Evolutionary conservation across 495 filamentous ascomycete genomes (phyloP).

Genomic region (Cladorrhinum samala): DNA sequence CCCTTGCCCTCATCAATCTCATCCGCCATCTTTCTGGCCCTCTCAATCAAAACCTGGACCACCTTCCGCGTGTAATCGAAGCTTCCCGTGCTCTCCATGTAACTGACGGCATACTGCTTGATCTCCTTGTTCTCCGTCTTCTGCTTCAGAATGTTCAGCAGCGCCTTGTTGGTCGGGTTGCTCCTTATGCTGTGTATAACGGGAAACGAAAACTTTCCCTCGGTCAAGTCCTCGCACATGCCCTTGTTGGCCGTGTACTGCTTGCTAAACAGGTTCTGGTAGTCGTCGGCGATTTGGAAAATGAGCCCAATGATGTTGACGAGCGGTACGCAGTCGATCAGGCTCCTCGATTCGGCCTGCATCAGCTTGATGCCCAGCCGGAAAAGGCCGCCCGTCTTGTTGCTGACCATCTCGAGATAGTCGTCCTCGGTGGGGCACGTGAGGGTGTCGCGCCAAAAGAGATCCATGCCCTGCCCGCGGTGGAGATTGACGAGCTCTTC

Average conservation of each 20-base stretch:
- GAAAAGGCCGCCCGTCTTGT: conserved; percentile 97
- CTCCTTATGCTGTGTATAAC: conserved; percentile 91
- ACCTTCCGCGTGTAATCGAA: conserved; percentile 80
- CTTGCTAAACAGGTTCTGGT: conserved; percentile 71
- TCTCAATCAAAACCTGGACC: conserved; percentile 56
- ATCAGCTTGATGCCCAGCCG: conserved; percentile 90
- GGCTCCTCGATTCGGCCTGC: conserved; percentile 73
- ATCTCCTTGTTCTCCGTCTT: conserved; percentile 80
- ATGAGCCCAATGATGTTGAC: conserved; percentile 88
- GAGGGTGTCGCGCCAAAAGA: conserved; percentile 93
- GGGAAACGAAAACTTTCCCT: conserved; percentile 97
- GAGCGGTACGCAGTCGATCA: conserved; percentile 70
- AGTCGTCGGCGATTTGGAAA: conserved; percentile 97
- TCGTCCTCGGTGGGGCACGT: conserved; percentile 93
- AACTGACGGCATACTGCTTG: conserved; percentile 83
- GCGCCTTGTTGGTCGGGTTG: conserved; percentile 69
- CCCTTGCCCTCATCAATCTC: conserved; percentile 54
- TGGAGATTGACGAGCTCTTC: conserved; percentile 92
- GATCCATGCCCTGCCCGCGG: conserved; percentile 93
- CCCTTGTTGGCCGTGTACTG: conserved; percentile 87
- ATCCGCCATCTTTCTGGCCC: conserved; percentile 61
- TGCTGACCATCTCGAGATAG: conserved; percentile 97
- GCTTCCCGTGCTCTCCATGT: conserved; percentile 84
- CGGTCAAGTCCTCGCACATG: conserved; percentile 91
- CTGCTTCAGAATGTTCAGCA: conserved; percentile 89